Conservation (phyloP, 75 land plant species). For the Chamaecyparis obtusa region DNA sequence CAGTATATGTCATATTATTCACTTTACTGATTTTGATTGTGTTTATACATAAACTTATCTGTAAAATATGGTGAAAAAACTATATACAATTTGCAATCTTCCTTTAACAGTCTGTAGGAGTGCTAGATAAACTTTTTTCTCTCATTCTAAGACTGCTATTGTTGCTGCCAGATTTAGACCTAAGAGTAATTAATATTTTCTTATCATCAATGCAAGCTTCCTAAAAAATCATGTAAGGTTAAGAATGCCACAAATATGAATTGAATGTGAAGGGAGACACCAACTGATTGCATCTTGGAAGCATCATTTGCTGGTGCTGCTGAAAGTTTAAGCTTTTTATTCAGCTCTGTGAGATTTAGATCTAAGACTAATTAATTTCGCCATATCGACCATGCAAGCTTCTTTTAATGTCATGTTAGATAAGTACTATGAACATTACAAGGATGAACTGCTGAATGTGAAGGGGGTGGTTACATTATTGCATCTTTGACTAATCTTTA, state of each 20-base stretch:
- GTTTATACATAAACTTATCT: neutral
- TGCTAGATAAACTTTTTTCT: neutral
- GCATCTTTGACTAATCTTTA: no score
- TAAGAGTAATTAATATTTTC: no score
- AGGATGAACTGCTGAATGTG: neutral
- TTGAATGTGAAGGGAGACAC: no score
- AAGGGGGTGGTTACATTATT: neutral
- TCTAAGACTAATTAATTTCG: neutral
- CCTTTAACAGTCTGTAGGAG: neutral
- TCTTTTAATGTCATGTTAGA: neutral
- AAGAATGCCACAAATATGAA: no score
- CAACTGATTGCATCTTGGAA: no score
- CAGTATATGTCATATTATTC: neutral
- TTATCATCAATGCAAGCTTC: no score
- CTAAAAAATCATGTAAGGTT: no score
- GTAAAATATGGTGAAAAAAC: neutral
- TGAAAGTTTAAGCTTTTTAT: no score
- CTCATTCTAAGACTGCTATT: neutral
- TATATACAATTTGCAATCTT: neutral
- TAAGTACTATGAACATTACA: neutral
- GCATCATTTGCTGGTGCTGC: no score
- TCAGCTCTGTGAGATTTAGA: neutral
- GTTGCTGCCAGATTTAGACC: neutral
- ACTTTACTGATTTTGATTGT: neutral
- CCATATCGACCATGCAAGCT: neutral